Percentiles rank a stretch among this genome's conserved stretches.
These are phyloP conservation scores for Ambrosiella beaveri DNA, from an alignment of 2,329 filamentous ascomycete genomes.

Conservation along the genomic window DNA sequence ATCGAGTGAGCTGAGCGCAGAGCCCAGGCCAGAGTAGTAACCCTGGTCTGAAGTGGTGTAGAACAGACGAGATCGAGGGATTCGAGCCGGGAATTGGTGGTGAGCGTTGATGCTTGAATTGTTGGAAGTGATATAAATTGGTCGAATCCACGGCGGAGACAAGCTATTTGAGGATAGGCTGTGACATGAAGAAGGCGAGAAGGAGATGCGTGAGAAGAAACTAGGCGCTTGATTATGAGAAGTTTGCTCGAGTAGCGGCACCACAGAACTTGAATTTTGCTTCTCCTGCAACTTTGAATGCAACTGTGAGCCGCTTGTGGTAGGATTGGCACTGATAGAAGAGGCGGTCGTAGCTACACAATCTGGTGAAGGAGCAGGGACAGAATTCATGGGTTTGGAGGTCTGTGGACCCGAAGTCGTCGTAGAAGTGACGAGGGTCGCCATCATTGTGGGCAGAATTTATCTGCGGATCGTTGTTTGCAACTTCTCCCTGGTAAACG, in stretches of 20 bases:
- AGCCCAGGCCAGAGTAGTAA: slow-evolving; percentile 1
- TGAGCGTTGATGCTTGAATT: not conserved
- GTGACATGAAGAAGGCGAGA: not conserved
- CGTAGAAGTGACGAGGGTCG: not conserved
- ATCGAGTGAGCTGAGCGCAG: slow-evolving; percentile 10
- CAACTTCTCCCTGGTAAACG: not conserved
- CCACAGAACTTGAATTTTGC: not conserved
- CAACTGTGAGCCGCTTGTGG: slow-evolving; percentile 2
- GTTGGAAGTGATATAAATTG: slow-evolving; percentile 7
- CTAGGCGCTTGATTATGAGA: not conserved
- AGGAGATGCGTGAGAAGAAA: not conserved
- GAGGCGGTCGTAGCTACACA: slow-evolving; percentile 3
- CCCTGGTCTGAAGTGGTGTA: slow-evolving; percentile 12
- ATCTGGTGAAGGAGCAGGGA: slow-evolving; percentile 9
- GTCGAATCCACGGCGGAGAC: slow-evolving; percentile 7
- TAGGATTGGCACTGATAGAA: slow-evolving; percentile 3
- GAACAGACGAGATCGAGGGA: slow-evolving; percentile 13
- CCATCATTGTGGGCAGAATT: not conserved
- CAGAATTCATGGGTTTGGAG: slow-evolving; percentile 6
- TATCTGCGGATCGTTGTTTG: not conserved
- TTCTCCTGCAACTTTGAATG: slow-evolving; percentile 2
- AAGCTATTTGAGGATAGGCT: not conserved
- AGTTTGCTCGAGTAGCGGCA: not conserved
- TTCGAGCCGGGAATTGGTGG: slow-evolving; percentile 11
- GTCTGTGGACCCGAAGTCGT: slow-evolving; percentile 1